Percentiles rank a stretch among this genome's conserved stretches.
phyloP scores from a whole-genome alignment of 179 eudicot species.

The Silene vulgaris region DNA sequence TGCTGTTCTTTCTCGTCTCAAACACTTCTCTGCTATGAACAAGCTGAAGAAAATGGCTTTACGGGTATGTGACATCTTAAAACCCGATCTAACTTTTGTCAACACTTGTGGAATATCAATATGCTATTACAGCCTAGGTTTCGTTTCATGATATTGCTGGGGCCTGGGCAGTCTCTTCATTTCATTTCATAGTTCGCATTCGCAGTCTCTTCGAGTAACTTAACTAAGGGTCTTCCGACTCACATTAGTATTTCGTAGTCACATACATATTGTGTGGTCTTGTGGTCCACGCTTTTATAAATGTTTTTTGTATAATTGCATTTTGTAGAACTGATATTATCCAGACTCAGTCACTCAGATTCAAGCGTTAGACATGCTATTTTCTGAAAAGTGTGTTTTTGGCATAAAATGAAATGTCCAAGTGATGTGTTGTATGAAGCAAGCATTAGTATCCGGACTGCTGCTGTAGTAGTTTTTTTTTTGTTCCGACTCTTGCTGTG shows the following conservation, averaged over 20 bases:
- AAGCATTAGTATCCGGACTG: not conserved
- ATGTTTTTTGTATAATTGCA: not conserved
- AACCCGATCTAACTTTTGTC: not conserved
- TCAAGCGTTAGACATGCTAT: not conserved
- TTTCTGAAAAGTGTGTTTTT: not conserved
- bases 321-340: not conserved
- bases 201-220: not conserved
- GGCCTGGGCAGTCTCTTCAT: not conserved
- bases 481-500: not conserved
- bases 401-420: not conserved
- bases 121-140: not conserved
- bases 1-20: slow-evolving; percentile 95
- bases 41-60: slow-evolving; percentile 97
- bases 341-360: not conserved
- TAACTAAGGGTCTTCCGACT: not conserved
- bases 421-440: too few species aligned
- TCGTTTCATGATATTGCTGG: not conserved
- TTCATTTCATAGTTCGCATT: not conserved
- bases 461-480: not conserved
- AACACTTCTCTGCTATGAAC: slow-evolving; percentile 96
- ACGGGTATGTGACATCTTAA: slow-evolving; percentile 53
- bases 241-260: not conserved
- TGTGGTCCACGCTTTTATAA: not conserved
- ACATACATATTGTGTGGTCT: not conserved
- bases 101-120: not conserved